Evolutionary conservation across 345 rosid species (phyloP), one percentile per base, ranked within the genome.

Genomic region (Euphorbia pulcherrima): DNA sequence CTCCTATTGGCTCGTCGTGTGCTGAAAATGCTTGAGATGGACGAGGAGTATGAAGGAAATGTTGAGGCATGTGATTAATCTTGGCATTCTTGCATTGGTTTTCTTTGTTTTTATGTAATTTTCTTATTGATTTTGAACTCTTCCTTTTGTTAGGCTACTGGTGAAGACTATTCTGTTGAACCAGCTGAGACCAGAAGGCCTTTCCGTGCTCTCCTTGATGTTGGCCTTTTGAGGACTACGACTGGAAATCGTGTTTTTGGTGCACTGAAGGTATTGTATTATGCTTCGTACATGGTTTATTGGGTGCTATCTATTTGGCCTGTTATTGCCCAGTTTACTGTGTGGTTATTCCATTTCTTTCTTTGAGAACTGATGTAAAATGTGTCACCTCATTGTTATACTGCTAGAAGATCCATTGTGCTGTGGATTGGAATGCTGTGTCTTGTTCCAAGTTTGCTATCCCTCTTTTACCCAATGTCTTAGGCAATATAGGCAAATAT

Each of bases 121-220:
- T 46, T 4, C 30, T n/a, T 20, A 2, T 46, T 5, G 39, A 41
- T 13, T 6, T 63, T 14, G 27, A 14, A 28, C 30, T 47, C 59
- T 18, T 62, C 59, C 26, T 62, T 1, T 57, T 24, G 24, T 35
- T 76, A 88, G 97, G 97, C 92, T 23, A 83, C 87, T 40, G 95
- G 95, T 2, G 95, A 86, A 82, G 95, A 88, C 68, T 86, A 44
- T 9, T 85, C 88, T 2, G 88, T 88, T 20, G 95, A 88, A 46
- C 92, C 88, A 48, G 76, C 86, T n/a, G 95, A 85, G 7, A 76
- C 54, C 48, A 84, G 92, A 63, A 83, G 95, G 60, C 95, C 95
- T 13, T 88, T 88, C 80, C 89, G 88, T 78, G 92, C 90, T 46
- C 88, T 88, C 52, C 89, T 88, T 70, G 95, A 88, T 78, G 95